Conservation (phyloP, 2,329 filamentous ascomycete genomes). For the Colletotrichum navitas region DNA sequence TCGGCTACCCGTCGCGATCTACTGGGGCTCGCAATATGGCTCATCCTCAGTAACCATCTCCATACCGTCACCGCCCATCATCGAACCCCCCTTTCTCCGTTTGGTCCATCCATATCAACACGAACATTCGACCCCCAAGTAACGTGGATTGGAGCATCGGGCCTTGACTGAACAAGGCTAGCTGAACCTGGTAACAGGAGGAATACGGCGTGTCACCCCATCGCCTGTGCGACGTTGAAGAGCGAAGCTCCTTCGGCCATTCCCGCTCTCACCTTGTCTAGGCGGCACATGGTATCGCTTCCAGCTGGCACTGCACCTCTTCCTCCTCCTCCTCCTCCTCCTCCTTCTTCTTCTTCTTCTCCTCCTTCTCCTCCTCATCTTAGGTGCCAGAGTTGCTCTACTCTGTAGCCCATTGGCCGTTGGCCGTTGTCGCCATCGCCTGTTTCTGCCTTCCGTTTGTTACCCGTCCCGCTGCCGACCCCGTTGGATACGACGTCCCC, state of each 20-base stretch:
- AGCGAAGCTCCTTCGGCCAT: slow-evolving; percentile 18
- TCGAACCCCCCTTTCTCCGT: slow-evolving; percentile 2
- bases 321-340: slow-evolving; percentile 9
- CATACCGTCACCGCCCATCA: slow-evolving; percentile 7
- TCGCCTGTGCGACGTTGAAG: slow-evolving; percentile 42
- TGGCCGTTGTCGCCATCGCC: slow-evolving; percentile 24
- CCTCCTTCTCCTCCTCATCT: slow-evolving; percentile 2
- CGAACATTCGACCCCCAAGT: slow-evolving; percentile 21
- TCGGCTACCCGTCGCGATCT: not conserved
- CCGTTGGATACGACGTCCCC: slow-evolving; percentile 35
- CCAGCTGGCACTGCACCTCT: slow-evolving; percentile 3
- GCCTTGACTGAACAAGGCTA: slow-evolving; percentile 29
- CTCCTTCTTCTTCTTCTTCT: no score
- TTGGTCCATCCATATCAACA: slow-evolving; percentile 4
- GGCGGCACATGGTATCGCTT: slow-evolving; percentile 4
- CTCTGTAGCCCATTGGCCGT: slow-evolving; percentile 1
- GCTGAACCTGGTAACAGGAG: slow-evolving; percentile 15
- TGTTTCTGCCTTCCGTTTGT: slow-evolving; percentile 11
- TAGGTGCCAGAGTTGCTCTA: slow-evolving; percentile 5
- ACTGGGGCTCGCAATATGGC: not conserved
- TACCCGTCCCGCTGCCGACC: slow-evolving; percentile 17
- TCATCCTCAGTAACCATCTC: slow-evolving; percentile 7
- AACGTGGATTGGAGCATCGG: slow-evolving; percentile 30
- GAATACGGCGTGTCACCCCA: slow-evolving; percentile 39
- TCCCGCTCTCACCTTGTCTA: slow-evolving; percentile 29